Evolutionary conservation across 2,329 filamentous ascomycete species (phyloP).

Genomic region (Beauveria varroae): DNA sequence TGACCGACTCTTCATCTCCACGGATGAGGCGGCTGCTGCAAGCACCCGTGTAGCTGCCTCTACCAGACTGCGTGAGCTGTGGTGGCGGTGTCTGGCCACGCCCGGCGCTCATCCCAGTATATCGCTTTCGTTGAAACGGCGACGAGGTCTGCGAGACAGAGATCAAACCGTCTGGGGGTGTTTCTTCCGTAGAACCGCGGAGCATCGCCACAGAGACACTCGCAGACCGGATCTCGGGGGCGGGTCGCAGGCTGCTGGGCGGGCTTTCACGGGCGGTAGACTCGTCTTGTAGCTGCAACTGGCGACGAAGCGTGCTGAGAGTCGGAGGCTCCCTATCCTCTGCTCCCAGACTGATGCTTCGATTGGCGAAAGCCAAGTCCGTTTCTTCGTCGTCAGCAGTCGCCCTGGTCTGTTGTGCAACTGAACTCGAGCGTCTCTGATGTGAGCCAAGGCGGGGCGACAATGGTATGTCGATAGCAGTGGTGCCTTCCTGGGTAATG

Average conservation of each 20-base stretch:
- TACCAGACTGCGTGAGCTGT: conserved; percentile 27
- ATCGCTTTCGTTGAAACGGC: conserved; percentile 39
- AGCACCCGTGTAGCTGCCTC: conserved; percentile 39
- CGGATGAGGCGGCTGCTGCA: conserved; percentile 30
- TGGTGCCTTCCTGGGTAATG: conserved; percentile 45
- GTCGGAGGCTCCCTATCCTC: conserved; percentile 58
- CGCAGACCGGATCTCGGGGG: conserved; percentile 33
- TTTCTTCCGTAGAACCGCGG: conserved; percentile 37
- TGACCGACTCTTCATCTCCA: conserved; percentile 42
- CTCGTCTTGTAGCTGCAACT: conserved; percentile 27
- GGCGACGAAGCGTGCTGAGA: conserved; percentile 52
- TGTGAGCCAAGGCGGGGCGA: conserved; percentile 55
- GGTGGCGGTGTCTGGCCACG: conserved; percentile 32
- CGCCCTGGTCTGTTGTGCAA: conserved; percentile 54
- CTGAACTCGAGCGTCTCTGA: conserved; percentile 60
- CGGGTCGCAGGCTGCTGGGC: conserved; percentile 29
- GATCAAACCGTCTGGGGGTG: conserved; percentile 38
- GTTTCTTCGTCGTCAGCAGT: conserved; percentile 50
- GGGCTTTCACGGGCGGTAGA: conserved; percentile 17
- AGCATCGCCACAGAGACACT: conserved; percentile 32
- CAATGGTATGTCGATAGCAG: conserved; percentile 65
- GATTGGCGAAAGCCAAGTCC: conserved; percentile 54
- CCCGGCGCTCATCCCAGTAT: conserved; percentile 31
- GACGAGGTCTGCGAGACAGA: conserved; percentile 33
- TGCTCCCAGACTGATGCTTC: conserved; percentile 60